A percentile compares a stretch with the other conserved stretches of the same genome.
phyloP scores from a whole-genome alignment of 148 eudicot genomes.

The Chenopodium berlandieri region DNA sequence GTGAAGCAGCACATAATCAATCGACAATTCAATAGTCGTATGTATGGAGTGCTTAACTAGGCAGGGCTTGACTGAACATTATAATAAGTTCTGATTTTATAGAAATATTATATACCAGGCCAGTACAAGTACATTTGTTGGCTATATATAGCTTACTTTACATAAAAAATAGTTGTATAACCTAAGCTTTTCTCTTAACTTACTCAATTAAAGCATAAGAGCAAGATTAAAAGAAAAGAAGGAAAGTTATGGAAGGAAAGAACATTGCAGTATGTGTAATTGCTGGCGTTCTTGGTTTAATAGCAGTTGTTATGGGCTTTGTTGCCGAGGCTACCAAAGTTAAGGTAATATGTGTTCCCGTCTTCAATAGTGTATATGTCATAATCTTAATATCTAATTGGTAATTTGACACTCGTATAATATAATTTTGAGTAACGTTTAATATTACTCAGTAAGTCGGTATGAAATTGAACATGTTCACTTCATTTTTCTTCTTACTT shows the following conservation, averaged over 20 bases:
- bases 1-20: too few relatives aligned
- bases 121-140: background rate
- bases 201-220: background rate
- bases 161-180: background rate
- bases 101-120: background rate
- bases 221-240: background rate
- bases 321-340: constrained; percentile 9
- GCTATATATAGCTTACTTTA: background rate
- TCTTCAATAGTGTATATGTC: too few relatives aligned
- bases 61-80: too few relatives aligned
- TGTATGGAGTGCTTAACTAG: too few relatives aligned
- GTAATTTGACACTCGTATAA: too few relatives aligned
- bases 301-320: constrained; percentile 10
- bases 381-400: too few relatives aligned
- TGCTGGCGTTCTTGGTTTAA: constrained; percentile 14
- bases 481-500: too few relatives aligned
- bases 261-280: background rate
- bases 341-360: constrained; percentile 11
- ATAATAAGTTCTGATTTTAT: background rate
- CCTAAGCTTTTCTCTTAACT: too few relatives aligned
- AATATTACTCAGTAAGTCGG: too few relatives aligned
- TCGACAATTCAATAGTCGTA: too few relatives aligned
- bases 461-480: too few relatives aligned
- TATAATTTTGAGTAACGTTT: too few relatives aligned
- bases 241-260: background rate